Evolutionary conservation across 2,329 filamentous ascomycete species (phyloP).

Genomic region (Xylaria sp.): DNA sequence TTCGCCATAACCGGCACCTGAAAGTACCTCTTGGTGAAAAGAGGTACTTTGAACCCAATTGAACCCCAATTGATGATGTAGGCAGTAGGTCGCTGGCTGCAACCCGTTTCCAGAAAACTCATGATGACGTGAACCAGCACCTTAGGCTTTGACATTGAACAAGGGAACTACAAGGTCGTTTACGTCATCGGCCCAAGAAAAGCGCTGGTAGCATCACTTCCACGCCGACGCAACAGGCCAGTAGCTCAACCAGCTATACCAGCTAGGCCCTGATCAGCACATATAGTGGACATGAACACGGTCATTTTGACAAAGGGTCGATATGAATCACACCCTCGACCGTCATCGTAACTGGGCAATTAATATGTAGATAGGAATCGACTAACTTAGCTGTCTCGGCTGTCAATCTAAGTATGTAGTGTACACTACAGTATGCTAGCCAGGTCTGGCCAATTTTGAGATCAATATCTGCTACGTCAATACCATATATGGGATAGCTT

Average conservation of each 20-base stretch:
- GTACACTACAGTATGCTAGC: too few species aligned
- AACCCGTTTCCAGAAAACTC: background rate
- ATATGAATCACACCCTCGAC: conserved; percentile 21
- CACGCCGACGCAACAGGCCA: background rate
- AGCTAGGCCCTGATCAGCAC: conserved; percentile 10
- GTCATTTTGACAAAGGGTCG: conserved; percentile 21
- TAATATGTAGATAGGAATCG: background rate
- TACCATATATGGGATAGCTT: background rate
- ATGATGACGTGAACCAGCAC: conserved; percentile 35
- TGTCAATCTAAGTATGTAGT: too few species aligned
- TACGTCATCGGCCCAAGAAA: conserved; percentile 28
- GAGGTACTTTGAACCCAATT: background rate
- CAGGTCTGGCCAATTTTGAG: too few species aligned
- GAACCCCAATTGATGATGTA: conserved; percentile 22
- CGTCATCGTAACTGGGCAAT: conserved; percentile 12
- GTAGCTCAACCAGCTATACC: background rate
- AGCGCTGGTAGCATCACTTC: background rate
- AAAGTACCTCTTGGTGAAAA: background rate
- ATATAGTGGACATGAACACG: conserved; percentile 19
- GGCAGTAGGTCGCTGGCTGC: conserved; percentile 1
- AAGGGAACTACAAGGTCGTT: conserved; percentile 13
- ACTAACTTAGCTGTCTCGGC: too few species aligned
- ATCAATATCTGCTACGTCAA: background rate
- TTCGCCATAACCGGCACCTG: background rate
- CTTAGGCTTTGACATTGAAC: conserved; percentile 15